Percentiles rank a stretch among this genome's conserved stretches.
Evolutionary conservation across 306 rosid species (phyloP).

Genomic region (Prunus campanulata): DNA sequence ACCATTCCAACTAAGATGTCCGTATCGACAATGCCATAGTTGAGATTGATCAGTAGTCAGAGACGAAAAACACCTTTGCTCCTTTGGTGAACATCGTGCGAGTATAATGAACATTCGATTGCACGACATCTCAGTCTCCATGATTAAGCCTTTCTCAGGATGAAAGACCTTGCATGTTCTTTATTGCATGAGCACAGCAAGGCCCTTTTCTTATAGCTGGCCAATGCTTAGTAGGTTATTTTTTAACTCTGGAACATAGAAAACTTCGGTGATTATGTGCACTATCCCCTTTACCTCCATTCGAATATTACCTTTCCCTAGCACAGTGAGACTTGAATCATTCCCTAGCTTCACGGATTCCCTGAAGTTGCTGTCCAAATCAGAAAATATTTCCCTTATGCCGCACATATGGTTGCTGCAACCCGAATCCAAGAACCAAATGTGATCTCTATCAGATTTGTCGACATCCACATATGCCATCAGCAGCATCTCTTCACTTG

Average conservation of each 20-base stretch:
- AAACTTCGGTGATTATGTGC: not conserved
- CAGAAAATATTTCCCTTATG: too few species aligned
- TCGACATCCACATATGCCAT: too few species aligned
- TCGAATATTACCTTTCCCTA: not conserved
- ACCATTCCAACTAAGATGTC: not conserved
- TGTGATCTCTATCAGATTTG: too few species aligned
- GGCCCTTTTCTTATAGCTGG: not conserved
- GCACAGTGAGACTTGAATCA: not conserved
- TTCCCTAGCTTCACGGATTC: not conserved
- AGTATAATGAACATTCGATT: not conserved
- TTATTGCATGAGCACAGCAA: not conserved
- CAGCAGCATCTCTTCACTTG: too few species aligned
- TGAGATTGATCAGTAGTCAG: not conserved
- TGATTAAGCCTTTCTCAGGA: not conserved
- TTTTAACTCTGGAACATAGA: not conserved
- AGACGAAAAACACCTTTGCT: rapidly evolving
- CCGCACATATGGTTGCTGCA: too few species aligned
- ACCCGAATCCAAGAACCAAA: too few species aligned
- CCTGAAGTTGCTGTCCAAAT: not conserved
- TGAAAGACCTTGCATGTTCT: not conserved
- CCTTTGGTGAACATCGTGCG: not conserved
- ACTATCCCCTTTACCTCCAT: not conserved
- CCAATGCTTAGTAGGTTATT: not conserved
- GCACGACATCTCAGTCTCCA: not conserved
- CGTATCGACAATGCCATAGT: not conserved